Conservation (phyloP, 2,329 filamentous ascomycete genomes). For the Xylaria sp. region DNA sequence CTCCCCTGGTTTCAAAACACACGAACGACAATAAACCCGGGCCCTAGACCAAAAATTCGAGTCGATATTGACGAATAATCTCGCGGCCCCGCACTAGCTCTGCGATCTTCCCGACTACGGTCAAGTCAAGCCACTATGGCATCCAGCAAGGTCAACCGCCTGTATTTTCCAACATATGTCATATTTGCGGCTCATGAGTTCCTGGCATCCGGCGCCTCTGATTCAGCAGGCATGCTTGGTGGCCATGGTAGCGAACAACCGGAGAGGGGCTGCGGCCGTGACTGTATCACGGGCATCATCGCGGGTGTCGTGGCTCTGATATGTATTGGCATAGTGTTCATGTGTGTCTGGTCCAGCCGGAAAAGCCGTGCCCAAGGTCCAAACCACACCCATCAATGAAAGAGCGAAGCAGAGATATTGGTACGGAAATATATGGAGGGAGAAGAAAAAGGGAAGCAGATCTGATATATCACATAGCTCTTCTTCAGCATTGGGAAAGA, state of each 20-base stretch:
- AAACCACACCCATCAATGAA: background rate
- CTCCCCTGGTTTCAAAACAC: background rate
- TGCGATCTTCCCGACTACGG: background rate
- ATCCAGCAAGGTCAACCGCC: background rate
- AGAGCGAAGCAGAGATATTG: background rate
- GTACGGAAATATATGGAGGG: background rate
- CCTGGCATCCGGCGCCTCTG: background rate
- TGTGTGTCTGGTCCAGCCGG: slow-evolving; percentile 12
- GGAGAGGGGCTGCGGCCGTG: background rate
- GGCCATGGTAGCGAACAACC: background rate
- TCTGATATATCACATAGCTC: too few relatives aligned
- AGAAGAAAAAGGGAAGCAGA: background rate
- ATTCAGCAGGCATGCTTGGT: background rate
- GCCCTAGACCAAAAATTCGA: background rate
- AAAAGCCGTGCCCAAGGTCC: background rate
- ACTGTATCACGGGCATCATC: slow-evolving; percentile 20
- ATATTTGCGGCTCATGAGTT: background rate
- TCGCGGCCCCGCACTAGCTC: background rate
- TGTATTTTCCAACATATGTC: background rate
- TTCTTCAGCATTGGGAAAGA: background rate
- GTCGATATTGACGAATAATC: background rate
- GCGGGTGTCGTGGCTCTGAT: slow-evolving; percentile 12
- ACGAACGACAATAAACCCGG: background rate
- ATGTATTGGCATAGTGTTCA: slow-evolving; percentile 12
- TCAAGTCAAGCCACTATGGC: background rate